These are phyloP conservation scores for Dovyalis caffra DNA, from an alignment of 345 rosid genomes.

Conservation along the genomic window DNA sequence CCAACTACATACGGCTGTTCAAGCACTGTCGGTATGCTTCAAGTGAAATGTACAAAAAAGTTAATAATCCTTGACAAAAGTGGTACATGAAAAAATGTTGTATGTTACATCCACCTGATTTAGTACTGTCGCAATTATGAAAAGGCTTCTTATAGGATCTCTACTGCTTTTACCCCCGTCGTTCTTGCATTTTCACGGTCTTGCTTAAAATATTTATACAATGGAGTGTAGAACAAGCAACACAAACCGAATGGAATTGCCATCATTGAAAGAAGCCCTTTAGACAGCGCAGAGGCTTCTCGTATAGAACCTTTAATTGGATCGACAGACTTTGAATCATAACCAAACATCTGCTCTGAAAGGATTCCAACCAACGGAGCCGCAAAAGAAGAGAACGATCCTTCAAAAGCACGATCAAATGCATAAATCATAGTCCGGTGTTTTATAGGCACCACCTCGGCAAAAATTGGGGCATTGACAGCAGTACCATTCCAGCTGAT, in stretches of 20 bases:
- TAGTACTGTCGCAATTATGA: neutral
- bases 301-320: constrained; percentile 57
- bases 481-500: constrained; percentile 95
- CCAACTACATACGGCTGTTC: no score
- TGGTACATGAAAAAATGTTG: neutral
- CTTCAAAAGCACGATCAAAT: constrained; percentile 89
- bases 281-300: constrained; percentile 74
- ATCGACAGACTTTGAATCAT: constrained; percentile 67
- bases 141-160: constrained; percentile 39
- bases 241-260: constrained; percentile 83
- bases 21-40: neutral
- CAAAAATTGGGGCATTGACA: constrained; percentile 86
- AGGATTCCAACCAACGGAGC: constrained; percentile 95
- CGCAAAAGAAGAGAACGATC: constrained; percentile 87
- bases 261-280: constrained; percentile 93
- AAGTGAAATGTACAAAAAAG: neutral
- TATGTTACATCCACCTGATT: no score
- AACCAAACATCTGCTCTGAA: constrained; percentile 79
- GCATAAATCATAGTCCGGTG: constrained; percentile 96
- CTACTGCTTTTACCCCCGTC: constrained; percentile 49
- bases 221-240: constrained; percentile 78
- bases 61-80: neutral
- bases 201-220: constrained; percentile 56
- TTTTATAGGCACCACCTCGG: constrained; percentile 86
- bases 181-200: constrained; percentile 67